Base-by-base conservation (phyloP, 2,329 filamentous ascomycete genomes). In the Trichoderma harzianum region DNA sequence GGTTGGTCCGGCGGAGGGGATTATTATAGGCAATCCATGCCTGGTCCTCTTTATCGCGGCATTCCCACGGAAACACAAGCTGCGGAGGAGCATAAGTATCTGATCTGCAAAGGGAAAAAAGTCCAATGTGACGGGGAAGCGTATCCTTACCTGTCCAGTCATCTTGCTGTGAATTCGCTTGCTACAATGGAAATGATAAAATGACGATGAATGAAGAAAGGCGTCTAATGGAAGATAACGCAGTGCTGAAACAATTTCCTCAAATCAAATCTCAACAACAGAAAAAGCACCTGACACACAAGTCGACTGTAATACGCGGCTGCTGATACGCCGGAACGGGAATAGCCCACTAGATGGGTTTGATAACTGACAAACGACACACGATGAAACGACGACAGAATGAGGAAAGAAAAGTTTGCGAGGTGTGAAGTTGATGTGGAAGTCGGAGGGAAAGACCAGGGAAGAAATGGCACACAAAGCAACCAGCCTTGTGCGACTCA, bases 21-120 rank as follows among this genome's bases (percentile, higher is more conserved):
- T 83, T 79, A 36, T 86, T 83, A 76, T 85, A 87, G 62, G 82
- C 80, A 43, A 79, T 78, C 77, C 84, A 84, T 62, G 86, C 85
- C 78, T 84, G 82, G 34, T 88, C 86, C 72, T 86, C 82, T 75
- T 84, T 85, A 74, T 88, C 86, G 69, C 86, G 84, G 70, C 83
- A 84, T 75, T 88, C 86, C 83, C 83, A 86, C 5, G 86, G 83
- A 62, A 80, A 82, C 39, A 79, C 74, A 24, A 77, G 75, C 79
- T 83, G 62, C n/a, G n/a, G n/a, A 53, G 18, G 21, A 51, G n/a
- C 14, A 24, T 63, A 3, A 61, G 7, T 21, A 51, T 16, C 51
- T n/a, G 7, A 24, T 21, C 51, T 36, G 24, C 47, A 10, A 21
- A 53, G 18, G 16, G 39, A 43, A 43, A 39, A 43, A 43, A 43